A percentile compares a stretch with the other conserved stretches of the same genome.
Evolutionary conservation across 345 rosid species (phyloP).

Genomic region (Eucalyptus brandiana): DNA sequence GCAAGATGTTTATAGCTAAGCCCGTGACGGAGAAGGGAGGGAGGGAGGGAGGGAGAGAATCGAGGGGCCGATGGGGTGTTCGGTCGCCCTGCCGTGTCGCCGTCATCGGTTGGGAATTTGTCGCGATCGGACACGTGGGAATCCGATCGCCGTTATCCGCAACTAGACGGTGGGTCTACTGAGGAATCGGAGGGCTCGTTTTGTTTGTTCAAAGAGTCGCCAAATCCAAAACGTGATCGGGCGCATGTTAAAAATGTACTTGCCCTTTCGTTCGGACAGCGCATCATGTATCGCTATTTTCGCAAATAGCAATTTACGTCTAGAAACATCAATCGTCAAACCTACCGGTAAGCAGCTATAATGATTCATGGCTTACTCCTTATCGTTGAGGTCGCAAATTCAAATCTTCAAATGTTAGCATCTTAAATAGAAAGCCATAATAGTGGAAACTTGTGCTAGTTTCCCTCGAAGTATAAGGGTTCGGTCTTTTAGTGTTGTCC

Average conservation of each 20-base stretch:
- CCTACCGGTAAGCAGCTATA: accelerated
- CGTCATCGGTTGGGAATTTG: neutral
- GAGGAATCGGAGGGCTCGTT: neutral
- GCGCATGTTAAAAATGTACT: neutral
- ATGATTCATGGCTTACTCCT: accelerated
- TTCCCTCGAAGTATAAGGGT: accelerated
- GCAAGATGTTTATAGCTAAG: neutral
- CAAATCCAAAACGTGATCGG: neutral
- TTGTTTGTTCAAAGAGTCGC: neutral
- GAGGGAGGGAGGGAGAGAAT: neutral
- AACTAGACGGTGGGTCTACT: neutral
- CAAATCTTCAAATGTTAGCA: too few species aligned
- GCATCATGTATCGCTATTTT: neutral
- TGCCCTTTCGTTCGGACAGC: neutral
- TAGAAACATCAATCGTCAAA: neutral
- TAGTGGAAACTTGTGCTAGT: accelerated
- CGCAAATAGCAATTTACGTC: neutral
- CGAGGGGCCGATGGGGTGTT: neutral
- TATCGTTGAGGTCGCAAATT: accelerated
- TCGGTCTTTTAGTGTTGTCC: accelerated
- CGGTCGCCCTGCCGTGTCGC: neutral
- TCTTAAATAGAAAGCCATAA: accelerated
- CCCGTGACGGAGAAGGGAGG: neutral
- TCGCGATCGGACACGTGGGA: neutral
- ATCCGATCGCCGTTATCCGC: neutral